A percentile compares a stretch with the other conserved stretches of the same genome.
These are phyloP conservation scores for Eremothecium gossypii DNA, from an alignment of 1,139 yeast species.

Conservation along the genomic window DNA sequence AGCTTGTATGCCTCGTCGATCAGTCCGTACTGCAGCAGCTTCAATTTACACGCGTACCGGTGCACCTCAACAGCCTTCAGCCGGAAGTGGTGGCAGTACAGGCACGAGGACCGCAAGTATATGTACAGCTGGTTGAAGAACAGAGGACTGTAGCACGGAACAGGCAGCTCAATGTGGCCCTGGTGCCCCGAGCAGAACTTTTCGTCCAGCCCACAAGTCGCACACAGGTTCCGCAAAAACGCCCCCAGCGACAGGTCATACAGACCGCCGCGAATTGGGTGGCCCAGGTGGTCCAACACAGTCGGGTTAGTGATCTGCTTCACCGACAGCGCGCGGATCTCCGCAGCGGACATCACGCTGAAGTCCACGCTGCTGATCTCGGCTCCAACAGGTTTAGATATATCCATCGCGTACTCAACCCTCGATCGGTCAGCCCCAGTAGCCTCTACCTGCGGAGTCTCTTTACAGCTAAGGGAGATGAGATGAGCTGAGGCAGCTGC, in stretches of 20 bases:
- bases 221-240: slow-evolving; percentile 75
- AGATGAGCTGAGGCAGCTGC: slow-evolving; percentile 5
- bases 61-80: slow-evolving; percentile 62
- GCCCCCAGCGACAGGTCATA: slow-evolving; percentile 95
- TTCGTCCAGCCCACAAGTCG: slow-evolving; percentile 94
- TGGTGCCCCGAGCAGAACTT: slow-evolving; percentile 96
- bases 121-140: slow-evolving; percentile 87
- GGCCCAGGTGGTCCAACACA: slow-evolving; percentile 91
- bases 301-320: slow-evolving; percentile 93
- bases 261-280: slow-evolving; percentile 87
- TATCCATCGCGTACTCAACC: slow-evolving; percentile 52
- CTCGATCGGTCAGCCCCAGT: not conserved
- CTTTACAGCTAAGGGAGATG: slow-evolving; percentile 1
- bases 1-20: slow-evolving; percentile 67
- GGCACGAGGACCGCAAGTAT: slow-evolving; percentile 74
- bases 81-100: slow-evolving; percentile 82
- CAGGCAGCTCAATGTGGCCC: slow-evolving; percentile 95
- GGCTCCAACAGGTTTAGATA: slow-evolving; percentile 91
- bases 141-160: slow-evolving; percentile 89
- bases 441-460: not conserved
- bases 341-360: slow-evolving; percentile 73
- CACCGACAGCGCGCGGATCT: slow-evolving; percentile 78
- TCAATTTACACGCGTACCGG: slow-evolving; percentile 66
- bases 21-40: slow-evolving; percentile 80
- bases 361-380: slow-evolving; percentile 90